These are phyloP conservation scores for Pleurotus platypus DNA, from an alignment of 768 basidiomycete species.

Conservation along the genomic window DNA sequence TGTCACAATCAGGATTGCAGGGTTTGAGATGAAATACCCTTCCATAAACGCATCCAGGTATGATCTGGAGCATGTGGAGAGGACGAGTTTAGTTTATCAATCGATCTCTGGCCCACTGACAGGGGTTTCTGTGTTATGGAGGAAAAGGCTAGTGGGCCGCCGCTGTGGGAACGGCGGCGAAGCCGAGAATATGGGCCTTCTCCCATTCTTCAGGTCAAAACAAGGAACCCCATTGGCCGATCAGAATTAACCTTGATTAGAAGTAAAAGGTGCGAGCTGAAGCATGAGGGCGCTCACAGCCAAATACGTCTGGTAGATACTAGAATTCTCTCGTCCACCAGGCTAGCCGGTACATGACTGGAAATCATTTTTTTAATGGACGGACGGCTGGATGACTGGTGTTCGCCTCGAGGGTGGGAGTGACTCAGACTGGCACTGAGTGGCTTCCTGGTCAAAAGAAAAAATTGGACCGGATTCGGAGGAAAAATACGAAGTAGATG, in stretches of 20 bases:
- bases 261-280: slow-evolving; percentile 21
- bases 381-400: too few relatives aligned
- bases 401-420: too few relatives aligned
- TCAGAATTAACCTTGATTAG: slow-evolving; percentile 20
- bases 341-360: slow-evolving; percentile 3
- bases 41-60: neutral
- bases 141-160: slow-evolving; percentile 1
- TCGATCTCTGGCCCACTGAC: slow-evolving; percentile 2
- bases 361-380: too few relatives aligned
- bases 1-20: neutral
- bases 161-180: slow-evolving; percentile 1
- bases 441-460: neutral
- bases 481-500: slow-evolving; percentile 25
- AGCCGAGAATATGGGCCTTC: neutral
- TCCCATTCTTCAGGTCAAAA: neutral
- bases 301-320: slow-evolving; percentile 20
- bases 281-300: slow-evolving; percentile 21
- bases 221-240: slow-evolving; percentile 22
- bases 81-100: slow-evolving; percentile 2
- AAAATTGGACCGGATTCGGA: neutral
- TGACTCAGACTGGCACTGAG: neutral
- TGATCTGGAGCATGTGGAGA: neutral
- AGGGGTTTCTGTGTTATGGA: neutral
- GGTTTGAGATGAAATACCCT: neutral
- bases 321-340: slow-evolving; percentile 8